phyloP scores from a whole-genome alignment of 2,329 filamentous ascomycete species.

The Colletotrichum neosansevieriae region DNA sequence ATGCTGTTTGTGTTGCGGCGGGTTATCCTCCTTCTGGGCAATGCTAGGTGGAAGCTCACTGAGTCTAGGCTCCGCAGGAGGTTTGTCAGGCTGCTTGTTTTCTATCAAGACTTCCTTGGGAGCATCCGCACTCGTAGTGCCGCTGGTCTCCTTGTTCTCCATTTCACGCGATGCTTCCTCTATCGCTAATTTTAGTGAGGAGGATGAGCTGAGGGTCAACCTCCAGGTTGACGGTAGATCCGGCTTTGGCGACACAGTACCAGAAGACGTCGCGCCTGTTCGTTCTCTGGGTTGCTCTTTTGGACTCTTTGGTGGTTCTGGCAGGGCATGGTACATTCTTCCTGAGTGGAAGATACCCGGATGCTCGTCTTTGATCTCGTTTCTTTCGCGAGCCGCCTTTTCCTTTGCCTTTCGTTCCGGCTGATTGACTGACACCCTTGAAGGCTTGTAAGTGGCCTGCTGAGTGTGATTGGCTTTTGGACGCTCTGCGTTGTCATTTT shows the following conservation, averaged over 20 bases:
- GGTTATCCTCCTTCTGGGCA: not conserved
- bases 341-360: slow-evolving; percentile 14
- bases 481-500: not conserved
- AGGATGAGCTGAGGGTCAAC: slow-evolving; percentile 45
- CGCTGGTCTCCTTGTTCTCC: slow-evolving; percentile 42
- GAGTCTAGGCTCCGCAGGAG: not conserved
- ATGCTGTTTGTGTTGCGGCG: not conserved
- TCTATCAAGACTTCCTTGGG: not conserved
- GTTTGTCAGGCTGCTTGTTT: not conserved
- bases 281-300: not conserved
- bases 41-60: not conserved
- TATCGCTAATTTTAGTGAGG: slow-evolving; percentile 49
- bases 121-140: not conserved
- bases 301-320: not conserved
- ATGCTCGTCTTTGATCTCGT: not conserved
- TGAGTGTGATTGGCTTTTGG: not conserved
- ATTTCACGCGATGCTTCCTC: slow-evolving; percentile 46
- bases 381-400: slow-evolving; percentile 2
- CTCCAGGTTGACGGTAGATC: slow-evolving; percentile 48
- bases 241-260: slow-evolving; percentile 20
- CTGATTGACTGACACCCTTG: slow-evolving; percentile 28
- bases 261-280: slow-evolving; percentile 5
- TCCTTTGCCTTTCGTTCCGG: slow-evolving; percentile 43
- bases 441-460: not conserved
- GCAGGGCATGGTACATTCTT: slow-evolving; percentile 7